phyloP scores from a whole-genome alignment of 441 rosid genomes.

The Erysimum pusillum region DNA sequence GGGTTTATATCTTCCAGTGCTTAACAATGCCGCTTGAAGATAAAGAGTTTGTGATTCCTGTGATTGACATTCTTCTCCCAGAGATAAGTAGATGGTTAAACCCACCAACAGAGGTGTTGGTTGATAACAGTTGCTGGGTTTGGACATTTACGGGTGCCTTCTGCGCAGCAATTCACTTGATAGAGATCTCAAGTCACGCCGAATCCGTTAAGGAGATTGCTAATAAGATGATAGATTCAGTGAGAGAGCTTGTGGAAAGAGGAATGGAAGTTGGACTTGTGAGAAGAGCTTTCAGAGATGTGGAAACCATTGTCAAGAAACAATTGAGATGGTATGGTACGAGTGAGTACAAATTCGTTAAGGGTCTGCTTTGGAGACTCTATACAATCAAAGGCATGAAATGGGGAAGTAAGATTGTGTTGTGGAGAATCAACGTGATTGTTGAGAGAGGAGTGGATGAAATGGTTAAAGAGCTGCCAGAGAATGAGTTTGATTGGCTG shows the following conservation, averaged over 20 bases:
- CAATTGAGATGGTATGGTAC: background rate
- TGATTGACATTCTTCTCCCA: conserved; percentile 3
- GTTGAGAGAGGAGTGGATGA: background rate
- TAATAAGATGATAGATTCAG: conserved; percentile 3
- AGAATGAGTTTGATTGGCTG: background rate
- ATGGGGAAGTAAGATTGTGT: conserved; percentile 10
- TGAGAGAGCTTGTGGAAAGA: conserved; percentile 19
- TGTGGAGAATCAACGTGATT: conserved; percentile 21
- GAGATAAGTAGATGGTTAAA: conserved; percentile 4
- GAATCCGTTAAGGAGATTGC: background rate
- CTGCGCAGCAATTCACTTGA: conserved; percentile 1
- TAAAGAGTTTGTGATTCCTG: background rate
- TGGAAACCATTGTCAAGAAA: conserved; percentile 15
- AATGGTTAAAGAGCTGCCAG: background rate
- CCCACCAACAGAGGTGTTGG: conserved; percentile 22
- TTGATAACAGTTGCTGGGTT: conserved; percentile 20
- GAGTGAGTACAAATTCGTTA: conserved; percentile 4
- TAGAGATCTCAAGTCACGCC: background rate
- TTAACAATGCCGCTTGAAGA: conserved; percentile 9
- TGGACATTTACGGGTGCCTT: conserved; percentile 24
- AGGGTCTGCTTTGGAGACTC: background rate
- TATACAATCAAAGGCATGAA: conserved; percentile 7
- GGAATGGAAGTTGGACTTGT: conserved; percentile 29
- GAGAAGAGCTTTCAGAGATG: conserved; percentile 22
- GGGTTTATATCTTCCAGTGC: conserved; percentile 29